Percentiles rank a stretch among this genome's conserved stretches.
phyloP scores from a whole-genome alignment of 2,329 filamentous ascomycete genomes.

The Blastomyces silverae region DNA sequence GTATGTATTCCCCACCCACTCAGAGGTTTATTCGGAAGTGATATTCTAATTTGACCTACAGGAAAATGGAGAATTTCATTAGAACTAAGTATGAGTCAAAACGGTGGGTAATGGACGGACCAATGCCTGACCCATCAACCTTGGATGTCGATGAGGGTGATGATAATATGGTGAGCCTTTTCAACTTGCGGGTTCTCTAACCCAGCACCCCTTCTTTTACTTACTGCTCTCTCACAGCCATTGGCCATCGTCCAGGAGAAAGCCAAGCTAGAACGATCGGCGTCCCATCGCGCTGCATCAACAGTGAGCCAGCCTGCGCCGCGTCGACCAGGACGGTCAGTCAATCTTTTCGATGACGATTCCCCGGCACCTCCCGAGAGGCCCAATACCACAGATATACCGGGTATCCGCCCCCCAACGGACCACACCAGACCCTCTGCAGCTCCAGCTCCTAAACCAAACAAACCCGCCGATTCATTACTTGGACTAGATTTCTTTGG shows the following conservation, averaged over 20 bases:
- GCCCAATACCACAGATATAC: conserved; percentile 61
- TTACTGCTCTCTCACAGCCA: conserved; percentile 40
- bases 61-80: conserved; percentile 99
- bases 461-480: conserved; percentile 75
- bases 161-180: conserved; percentile 65
- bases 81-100: conserved; percentile 98
- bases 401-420: conserved; percentile 12
- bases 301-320: conserved; percentile 42
- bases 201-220: not conserved
- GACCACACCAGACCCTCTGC: conserved; percentile 7
- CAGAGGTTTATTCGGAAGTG: conserved; percentile 15
- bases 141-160: conserved; percentile 74
- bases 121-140: conserved; percentile 84
- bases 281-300: conserved; percentile 46
- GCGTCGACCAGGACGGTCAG: conserved; percentile 41
- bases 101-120: conserved; percentile 98
- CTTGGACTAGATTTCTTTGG: conserved; percentile 91
- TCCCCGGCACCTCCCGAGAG: conserved; percentile 55
- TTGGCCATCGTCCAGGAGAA: conserved; percentile 63
- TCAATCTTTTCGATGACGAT: conserved; percentile 76
- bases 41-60: conserved; percentile 24
- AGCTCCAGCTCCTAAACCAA: conserved; percentile 55
- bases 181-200: conserved; percentile 30
- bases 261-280: conserved; percentile 58
- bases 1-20: conserved; percentile 34